Evolutionary conservation across 495 filamentous ascomycete genomes (phyloP), one percentile per base, ranked within the genome.

Genomic region (Penicillium goetzii): DNA sequence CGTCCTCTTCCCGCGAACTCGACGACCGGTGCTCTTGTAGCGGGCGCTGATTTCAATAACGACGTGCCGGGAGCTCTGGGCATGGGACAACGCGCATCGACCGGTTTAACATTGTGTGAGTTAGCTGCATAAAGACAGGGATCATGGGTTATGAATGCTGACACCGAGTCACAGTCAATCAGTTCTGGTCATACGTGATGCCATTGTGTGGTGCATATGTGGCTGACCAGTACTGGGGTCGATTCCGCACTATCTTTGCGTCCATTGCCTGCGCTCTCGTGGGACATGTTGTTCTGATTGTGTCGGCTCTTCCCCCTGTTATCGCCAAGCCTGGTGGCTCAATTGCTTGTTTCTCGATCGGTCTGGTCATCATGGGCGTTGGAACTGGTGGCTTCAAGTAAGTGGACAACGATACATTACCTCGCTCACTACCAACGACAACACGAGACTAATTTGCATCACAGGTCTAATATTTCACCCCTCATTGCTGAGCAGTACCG

Each of bases 161-260:
- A 60, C 50, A 23, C 50, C 19, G 19, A 34, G 6, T n/a, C n/a
- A 15, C 82, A 63, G 90, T 92, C 80, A 92, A 90, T 71, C 72
- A 80, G 23, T 92, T 93, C 77, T 92, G 89, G 90, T 82, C 84
- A 21, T 93, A 93, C 66, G 64, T 86, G 32, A 88, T 86, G 72
- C 91, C 91, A 12, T 74, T 92, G 34, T 65, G 84, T 7, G 88
- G 87, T 74, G 89, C 88, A 61, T 91, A 84, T 61, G 65, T 94
- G 40, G 90, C 91, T 54, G 91, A 95, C 76, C 75, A 79, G 36
- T 79, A 76, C 63, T 63, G 77, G 57, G 79, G 81, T 32, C 74
- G 78, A 59, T 90, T 86, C 73, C 81, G 74, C 41, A 80, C 88
- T 47, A 90, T 92, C 62, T 75, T 79, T 40, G 67, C 77, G 4